A percentile compares a stretch with the other conserved stretches of the same genome.
Evolutionary conservation across 2,329 filamentous ascomycete species (phyloP).

Genomic region (Cladosporium sp.): DNA sequence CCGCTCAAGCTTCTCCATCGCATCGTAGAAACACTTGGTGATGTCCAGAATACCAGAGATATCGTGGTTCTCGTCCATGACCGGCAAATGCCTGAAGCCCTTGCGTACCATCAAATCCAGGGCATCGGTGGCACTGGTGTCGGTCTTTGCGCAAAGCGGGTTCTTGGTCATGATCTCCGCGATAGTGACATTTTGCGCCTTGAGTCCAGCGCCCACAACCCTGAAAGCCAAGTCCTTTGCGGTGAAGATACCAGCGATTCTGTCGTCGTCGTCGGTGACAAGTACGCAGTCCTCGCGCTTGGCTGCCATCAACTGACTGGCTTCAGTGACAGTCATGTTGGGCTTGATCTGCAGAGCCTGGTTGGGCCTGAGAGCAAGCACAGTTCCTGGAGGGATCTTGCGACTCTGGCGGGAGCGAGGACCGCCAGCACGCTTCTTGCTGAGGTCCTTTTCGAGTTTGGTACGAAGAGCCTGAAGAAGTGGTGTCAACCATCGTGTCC

Average conservation of each 20-base stretch:
- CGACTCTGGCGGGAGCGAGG: conserved; percentile 78
- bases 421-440: conserved; percentile 87
- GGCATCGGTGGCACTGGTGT: conserved; percentile 96
- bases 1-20: conserved; percentile 98
- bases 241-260: conserved; percentile 98
- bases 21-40: conserved; percentile 99
- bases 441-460: conserved; percentile 96
- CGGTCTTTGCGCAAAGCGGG: conserved; percentile 92
- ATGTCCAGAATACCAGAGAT: conserved; percentile 98
- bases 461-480: conserved; percentile 78
- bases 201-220: conserved; percentile 86
- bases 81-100: conserved; percentile 93
- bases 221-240: conserved; percentile 98
- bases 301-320: conserved; percentile 96
- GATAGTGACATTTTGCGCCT: conserved; percentile 87
- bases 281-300: conserved; percentile 98
- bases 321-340: conserved; percentile 87
- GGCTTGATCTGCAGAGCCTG: conserved; percentile 98
- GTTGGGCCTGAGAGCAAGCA: conserved; percentile 92
- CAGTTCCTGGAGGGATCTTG: conserved; percentile 93
- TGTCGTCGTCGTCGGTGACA: conserved; percentile 95
- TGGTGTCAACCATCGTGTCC: conserved; percentile 9
- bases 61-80: conserved; percentile 99
- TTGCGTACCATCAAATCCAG: conserved; percentile 97
- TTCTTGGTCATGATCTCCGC: conserved; percentile 99